Conservation (phyloP, 23 red algal genomes). For the Gracilaria caudata region DNA sequence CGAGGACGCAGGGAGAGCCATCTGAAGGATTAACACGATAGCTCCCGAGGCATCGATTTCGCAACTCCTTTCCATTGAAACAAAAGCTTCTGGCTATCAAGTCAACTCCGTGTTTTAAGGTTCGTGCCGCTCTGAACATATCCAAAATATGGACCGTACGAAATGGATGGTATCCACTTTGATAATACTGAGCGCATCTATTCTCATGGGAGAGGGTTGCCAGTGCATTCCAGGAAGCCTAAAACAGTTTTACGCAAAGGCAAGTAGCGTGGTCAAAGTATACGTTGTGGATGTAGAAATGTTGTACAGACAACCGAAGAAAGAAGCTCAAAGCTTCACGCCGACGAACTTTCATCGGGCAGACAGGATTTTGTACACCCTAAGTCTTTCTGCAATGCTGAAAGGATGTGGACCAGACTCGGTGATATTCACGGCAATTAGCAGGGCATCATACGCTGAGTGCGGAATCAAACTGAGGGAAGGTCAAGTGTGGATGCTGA, state of each 20-base stretch:
- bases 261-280: not conserved
- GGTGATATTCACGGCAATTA: not conserved
- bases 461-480: conserved; percentile 9
- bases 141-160: not conserved
- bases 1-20: too few relatives aligned
- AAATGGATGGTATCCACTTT: not conserved
- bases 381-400: not conserved
- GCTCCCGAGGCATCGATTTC: too few relatives aligned
- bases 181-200: not conserved
- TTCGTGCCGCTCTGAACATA: not conserved
- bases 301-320: not conserved
- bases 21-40: too few relatives aligned
- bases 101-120: not conserved
- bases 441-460: not conserved
- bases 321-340: not conserved
- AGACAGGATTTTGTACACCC: conserved; percentile 1
- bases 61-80: too few relatives aligned
- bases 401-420: conserved; percentile 10
- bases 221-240: conserved; percentile 13
- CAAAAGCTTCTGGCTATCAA: too few relatives aligned
- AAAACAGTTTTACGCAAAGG: not conserved
- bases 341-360: not conserved
- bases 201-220: not conserved
- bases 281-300: not conserved
- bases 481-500: conserved; percentile 25